Evolutionary conservation across 441 rosid species (phyloP).

Genomic region (Metrosideros polymorpha): DNA sequence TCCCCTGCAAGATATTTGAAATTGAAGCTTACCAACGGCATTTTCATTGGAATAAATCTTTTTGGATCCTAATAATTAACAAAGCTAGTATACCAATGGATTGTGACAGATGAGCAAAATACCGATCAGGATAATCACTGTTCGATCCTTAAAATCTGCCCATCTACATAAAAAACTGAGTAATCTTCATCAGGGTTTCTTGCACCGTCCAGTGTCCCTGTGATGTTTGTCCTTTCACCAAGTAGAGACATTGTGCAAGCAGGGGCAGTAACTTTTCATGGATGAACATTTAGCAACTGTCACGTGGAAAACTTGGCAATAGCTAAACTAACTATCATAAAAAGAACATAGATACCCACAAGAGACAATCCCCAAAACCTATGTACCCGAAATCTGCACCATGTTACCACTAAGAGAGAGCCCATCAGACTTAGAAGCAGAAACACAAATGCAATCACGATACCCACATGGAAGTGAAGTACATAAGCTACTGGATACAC

Average conservation of each 20-base stretch:
- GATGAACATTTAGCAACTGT: neutral
- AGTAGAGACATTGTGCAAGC: neutral
- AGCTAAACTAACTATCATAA: conserved; percentile 54
- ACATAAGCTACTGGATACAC: conserved; percentile 67
- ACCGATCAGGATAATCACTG: neutral
- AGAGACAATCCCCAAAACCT: conserved; percentile 92
- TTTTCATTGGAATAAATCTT: neutral
- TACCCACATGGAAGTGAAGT: conserved; percentile 70
- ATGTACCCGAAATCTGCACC: conserved; percentile 91
- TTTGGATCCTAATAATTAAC: neutral
- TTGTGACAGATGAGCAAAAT: neutral
- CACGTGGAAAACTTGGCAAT: conserved; percentile 41
- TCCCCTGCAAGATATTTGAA: neutral
- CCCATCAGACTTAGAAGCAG: conserved; percentile 88
- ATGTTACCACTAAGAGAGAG: conserved; percentile 78
- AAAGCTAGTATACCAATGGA: neutral
- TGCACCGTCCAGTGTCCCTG: neutral
- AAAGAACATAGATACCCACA: conserved; percentile 68
- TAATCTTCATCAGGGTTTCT: neutral
- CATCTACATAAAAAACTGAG: neutral
- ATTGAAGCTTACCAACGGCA: neutral
- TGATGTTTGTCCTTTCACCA: neutral
- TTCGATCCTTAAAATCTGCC: neutral
- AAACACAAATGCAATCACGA: conserved; percentile 84
- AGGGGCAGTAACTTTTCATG: neutral